A percentile compares a stretch with the other conserved stretches of the same genome.
Evolutionary conservation across 805 yeast genomes (phyloP).

Genomic region (Wickerhamomyces ciferrii): DNA sequence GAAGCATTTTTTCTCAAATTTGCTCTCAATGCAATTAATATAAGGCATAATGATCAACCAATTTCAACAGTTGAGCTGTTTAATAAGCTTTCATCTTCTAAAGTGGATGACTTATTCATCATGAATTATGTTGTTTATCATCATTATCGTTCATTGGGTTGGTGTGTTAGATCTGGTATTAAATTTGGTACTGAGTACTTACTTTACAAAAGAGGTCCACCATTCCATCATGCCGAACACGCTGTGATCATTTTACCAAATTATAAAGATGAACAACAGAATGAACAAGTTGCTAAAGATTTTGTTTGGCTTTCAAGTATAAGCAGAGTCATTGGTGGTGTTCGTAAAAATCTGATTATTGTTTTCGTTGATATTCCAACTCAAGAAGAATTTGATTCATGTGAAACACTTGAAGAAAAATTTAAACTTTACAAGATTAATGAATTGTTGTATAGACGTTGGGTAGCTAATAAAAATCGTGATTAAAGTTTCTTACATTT

Average conservation of each 20-base stretch:
- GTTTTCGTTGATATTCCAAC: conserved; percentile 58
- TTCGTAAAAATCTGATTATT: conserved; percentile 70
- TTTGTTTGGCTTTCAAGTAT: conserved; percentile 65
- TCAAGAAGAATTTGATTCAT: conserved; percentile 24
- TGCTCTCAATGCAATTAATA: conserved; percentile 45
- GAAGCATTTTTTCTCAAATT: conserved; percentile 69
- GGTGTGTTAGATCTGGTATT: conserved; percentile 92
- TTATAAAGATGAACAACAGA: conserved; percentile 25
- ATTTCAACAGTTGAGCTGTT: conserved; percentile 14
- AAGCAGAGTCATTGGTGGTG: conserved; percentile 82
- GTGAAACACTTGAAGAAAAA: conserved; percentile 20
- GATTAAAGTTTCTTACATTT: conserved; percentile 37
- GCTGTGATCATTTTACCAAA: conserved; percentile 51
- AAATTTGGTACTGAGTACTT: conserved; percentile 89
- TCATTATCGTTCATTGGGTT: conserved; percentile 82
- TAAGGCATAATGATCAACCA: conserved; percentile 19
- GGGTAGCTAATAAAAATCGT: conserved; percentile 83
- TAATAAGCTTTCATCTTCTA: conserved; percentile 2
- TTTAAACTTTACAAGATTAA: conserved; percentile 44
- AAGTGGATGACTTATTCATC: conserved; percentile 22
- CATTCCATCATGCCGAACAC: conserved; percentile 90
- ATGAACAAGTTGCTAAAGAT: conserved; percentile 23
- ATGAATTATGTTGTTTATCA: conserved; percentile 70
- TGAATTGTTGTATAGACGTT: conserved; percentile 70
- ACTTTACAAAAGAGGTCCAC: conserved; percentile 88